A percentile compares a stretch with the other conserved stretches of the same genome.
phyloP scores from a whole-genome alignment of 78 protist genomes.

The Dictyostelium firmibasis region DNA sequence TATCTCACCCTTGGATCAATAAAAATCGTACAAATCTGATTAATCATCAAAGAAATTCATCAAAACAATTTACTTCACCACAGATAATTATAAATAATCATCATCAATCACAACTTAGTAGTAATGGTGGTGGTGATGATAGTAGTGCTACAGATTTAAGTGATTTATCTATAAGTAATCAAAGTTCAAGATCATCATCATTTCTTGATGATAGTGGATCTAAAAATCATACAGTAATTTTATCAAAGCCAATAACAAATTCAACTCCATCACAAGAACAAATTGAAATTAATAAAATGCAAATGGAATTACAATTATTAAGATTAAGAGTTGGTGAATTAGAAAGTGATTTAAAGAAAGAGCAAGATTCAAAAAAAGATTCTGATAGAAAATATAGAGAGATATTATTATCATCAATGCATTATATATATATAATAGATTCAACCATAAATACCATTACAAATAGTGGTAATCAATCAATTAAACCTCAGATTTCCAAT shows the following conservation, averaged over 20 bases:
- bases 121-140: not conserved
- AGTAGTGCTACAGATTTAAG: not conserved
- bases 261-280: not conserved
- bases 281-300: not conserved
- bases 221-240: conserved; percentile 7
- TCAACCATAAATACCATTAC: conserved; percentile 21
- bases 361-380: conserved; percentile 10
- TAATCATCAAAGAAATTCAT: conserved; percentile 2
- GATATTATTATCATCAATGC: conserved; percentile 61
- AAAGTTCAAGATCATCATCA: conserved; percentile 25
- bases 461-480: not conserved
- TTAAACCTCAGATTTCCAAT: conserved; percentile 27
- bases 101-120: not conserved
- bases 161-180: not conserved
- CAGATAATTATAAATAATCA: not conserved
- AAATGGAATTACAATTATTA: conserved; percentile 20
- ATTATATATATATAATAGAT: conserved; percentile 62
- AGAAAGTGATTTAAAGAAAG: conserved; percentile 8
- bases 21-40: conserved; percentile 10
- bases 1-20: conserved; percentile 52
- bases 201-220: not conserved
- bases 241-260: not conserved
- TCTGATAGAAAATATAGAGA: conserved; percentile 53
- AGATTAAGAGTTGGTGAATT: conserved; percentile 19
- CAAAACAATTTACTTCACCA: not conserved